phyloP scores from a whole-genome alignment of 352 stramenopile genomes.

The Thalassiosira exigua region DNA sequence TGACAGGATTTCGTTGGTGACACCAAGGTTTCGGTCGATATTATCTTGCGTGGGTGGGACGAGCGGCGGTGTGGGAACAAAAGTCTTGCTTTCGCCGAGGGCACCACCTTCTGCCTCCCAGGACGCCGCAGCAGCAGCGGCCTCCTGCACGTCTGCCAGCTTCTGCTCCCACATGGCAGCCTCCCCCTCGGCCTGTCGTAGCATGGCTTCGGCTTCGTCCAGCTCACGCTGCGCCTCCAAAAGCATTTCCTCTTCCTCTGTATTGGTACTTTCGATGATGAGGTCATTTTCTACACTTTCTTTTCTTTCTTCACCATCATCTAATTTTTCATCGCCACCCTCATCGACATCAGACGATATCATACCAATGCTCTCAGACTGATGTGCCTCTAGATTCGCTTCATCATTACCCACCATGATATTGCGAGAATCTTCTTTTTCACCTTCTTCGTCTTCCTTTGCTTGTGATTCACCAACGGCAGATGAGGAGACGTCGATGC shows the following conservation, averaged over 20 bases:
- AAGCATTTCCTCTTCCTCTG: neutral
- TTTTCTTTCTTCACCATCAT: too few species aligned
- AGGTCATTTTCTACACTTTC: too few species aligned
- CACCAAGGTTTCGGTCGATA: slow-evolving; percentile 28
- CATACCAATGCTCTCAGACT: too few species aligned
- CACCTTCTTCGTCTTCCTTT: too few species aligned
- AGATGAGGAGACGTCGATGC: neutral
- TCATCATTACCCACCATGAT: too few species aligned
- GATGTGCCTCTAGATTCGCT: too few species aligned
- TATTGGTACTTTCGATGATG: too few species aligned
- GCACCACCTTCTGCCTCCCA: neutral
- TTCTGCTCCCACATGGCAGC: neutral
- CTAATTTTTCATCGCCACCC: too few species aligned
- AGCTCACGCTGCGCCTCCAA: neutral
- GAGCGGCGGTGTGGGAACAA: slow-evolving; percentile 6
- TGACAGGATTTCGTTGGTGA: slow-evolving; percentile 16
- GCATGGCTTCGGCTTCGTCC: neutral
- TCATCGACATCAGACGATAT: too few species aligned
- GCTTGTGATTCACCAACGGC: too few species aligned
- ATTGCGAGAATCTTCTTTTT: too few species aligned
- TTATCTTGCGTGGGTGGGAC: slow-evolving; percentile 2
- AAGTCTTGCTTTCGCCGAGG: neutral
- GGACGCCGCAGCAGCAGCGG: too few species aligned
- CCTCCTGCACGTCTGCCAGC: neutral
- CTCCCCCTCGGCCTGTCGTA: neutral